Conservation (phyloP, 345 rosid species). For the Sonneratia alba region DNA sequence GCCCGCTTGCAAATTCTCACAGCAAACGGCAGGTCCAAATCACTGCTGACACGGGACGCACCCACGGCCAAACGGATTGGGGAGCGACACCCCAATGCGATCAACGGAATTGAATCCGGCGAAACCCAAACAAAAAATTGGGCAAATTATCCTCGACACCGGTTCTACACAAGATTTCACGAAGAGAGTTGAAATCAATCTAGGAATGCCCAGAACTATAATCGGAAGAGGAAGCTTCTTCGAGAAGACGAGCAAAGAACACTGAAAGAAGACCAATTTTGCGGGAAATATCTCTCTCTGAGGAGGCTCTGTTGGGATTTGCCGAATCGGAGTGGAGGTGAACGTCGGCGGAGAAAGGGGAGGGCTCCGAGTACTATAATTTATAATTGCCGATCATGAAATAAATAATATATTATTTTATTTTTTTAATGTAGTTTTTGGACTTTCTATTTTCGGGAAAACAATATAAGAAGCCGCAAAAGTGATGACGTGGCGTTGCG, state of each 20-base stretch:
- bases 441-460: not conserved
- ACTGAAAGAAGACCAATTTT: not conserved
- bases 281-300: not conserved
- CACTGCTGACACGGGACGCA: not conserved
- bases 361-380: not conserved
- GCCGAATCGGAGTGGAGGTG: not conserved
- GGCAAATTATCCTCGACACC: not conserved
- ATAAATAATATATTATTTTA: not conserved
- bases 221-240: not conserved
- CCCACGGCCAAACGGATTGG: not conserved
- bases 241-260: not conserved
- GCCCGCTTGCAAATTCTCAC: not conserved
- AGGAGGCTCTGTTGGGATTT: not conserved
- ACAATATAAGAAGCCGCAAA: not conserved
- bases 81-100: not conserved
- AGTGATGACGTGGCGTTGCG: constrained; percentile 3
- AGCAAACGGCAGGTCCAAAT: not conserved
- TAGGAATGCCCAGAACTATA: not conserved
- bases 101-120: not conserved
- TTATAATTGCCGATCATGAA: not conserved
- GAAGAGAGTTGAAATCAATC: not conserved
- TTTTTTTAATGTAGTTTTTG: not conserved
- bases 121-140: not conserved
- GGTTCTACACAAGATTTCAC: not conserved
- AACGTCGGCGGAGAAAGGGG: not conserved